phyloP scores from a whole-genome alignment of 2,329 filamentous ascomycete genomes.

The Zymoseptoria ardabiliae region DNA sequence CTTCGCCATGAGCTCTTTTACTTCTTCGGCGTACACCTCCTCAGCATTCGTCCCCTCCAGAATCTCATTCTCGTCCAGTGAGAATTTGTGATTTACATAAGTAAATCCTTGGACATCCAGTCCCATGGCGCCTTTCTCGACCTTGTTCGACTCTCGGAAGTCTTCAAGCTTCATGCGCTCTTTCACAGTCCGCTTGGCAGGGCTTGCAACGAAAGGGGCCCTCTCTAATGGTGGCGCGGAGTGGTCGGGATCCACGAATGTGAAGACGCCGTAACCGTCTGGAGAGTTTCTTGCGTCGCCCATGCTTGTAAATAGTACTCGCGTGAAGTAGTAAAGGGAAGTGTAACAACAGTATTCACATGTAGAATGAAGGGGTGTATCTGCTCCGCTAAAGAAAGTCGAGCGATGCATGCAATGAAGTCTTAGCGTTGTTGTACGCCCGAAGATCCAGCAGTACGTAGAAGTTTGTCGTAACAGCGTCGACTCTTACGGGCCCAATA shows the following conservation, averaged over 20 bases:
- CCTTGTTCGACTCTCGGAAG: conserved; percentile 10
- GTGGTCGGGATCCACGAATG: conserved; percentile 1
- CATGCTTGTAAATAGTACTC: too few species aligned
- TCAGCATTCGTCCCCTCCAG: conserved; percentile 11
- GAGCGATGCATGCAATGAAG: too few species aligned
- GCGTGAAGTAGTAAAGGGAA: too few species aligned
- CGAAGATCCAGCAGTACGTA: too few species aligned
- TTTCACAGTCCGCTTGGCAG: conserved; percentile 10
- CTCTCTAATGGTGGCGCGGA: conserved; percentile 8
- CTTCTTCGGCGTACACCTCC: conserved; percentile 10
- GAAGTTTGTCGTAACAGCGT: too few species aligned
- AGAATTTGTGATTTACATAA: conserved; percentile 10
- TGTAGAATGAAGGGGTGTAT: too few species aligned
- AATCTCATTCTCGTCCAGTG: conserved; percentile 5
- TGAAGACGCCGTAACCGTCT: too few species aligned
- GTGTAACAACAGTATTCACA: too few species aligned
- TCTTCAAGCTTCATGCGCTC: conserved; percentile 10
- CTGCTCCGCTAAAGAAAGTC: too few species aligned
- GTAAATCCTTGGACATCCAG: conserved; percentile 16
- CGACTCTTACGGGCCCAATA: too few species aligned
- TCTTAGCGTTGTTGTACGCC: too few species aligned
- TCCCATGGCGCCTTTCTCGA: conserved; percentile 7
- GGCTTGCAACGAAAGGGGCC: conserved; percentile 10
- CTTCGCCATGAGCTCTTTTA: conserved; percentile 11
- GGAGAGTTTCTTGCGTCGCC: too few species aligned